Evolutionary conservation across 805 yeast genomes (phyloP).

Genomic region (Saccharomycopsis javanensis): DNA sequence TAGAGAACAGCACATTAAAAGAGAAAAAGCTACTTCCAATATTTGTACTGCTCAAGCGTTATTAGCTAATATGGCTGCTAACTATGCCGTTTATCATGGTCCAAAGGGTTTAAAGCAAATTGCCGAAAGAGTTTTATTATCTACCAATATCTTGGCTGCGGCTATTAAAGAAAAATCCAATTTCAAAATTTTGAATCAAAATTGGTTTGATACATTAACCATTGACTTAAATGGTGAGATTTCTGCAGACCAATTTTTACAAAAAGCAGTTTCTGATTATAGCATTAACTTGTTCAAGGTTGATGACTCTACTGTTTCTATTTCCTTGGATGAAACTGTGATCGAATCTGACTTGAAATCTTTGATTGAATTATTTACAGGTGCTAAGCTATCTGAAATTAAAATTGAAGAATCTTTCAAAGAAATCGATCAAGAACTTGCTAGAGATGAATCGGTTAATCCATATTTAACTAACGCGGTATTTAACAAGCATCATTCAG

Average conservation of each 20-base stretch:
- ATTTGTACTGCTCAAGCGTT: conserved; percentile 98
- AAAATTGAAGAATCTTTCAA: background rate
- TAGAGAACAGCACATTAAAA: conserved; percentile 94
- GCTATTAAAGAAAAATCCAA: conserved; percentile 33
- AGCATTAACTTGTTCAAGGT: conserved; percentile 73
- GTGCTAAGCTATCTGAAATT: conserved; percentile 20
- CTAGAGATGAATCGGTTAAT: conserved; percentile 19
- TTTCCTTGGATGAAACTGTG: conserved; percentile 90
- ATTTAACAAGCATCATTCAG: conserved; percentile 83
- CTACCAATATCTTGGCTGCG: conserved; percentile 62
- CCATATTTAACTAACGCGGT: conserved; percentile 53
- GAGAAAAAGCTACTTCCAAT: conserved; percentile 96
- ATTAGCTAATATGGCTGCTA: conserved; percentile 89
- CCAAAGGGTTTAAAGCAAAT: conserved; percentile 74
- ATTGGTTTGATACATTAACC: conserved; percentile 84
- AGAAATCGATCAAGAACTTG: conserved; percentile 23
- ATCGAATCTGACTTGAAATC: conserved; percentile 48
- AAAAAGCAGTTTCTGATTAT: conserved; percentile 45
- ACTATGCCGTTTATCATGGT: conserved; percentile 95
- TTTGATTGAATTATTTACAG: conserved; percentile 54
- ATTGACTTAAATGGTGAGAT: conserved; percentile 39
- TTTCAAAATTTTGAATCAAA: conserved; percentile 45
- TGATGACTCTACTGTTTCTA: conserved; percentile 48
- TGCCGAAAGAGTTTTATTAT: conserved; percentile 65
- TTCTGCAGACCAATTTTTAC: conserved; percentile 46